Evolutionary conservation across 768 basidiomycete genomes (phyloP).

Genomic region (Paxillus ammoniavirescens): DNA sequence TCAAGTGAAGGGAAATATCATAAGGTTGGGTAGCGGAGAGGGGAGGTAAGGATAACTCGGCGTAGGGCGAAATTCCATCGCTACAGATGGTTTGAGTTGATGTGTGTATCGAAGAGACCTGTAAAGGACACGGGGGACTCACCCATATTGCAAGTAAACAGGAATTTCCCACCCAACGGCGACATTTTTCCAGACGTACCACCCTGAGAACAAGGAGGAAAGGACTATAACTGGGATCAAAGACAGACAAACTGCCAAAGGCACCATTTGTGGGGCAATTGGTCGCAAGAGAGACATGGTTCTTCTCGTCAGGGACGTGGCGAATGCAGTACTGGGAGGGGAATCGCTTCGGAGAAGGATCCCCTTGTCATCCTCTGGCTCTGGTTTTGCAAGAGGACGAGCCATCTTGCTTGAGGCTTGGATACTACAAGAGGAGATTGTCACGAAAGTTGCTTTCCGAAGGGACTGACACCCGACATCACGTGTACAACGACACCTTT

Average conservation of each 20-base stretch:
- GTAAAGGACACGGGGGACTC: conserved; percentile 21
- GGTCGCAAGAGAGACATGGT: conserved; percentile 42
- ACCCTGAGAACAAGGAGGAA: conserved; percentile 66
- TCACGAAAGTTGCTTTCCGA: no score
- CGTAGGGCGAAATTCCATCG: conserved; percentile 64
- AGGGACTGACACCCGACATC: no score
- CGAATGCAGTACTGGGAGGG: conserved; percentile 17
- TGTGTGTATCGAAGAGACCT: not conserved
- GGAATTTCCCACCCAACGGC: conserved; percentile 70
- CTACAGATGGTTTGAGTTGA: conserved; percentile 35
- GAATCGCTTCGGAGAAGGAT: conserved; percentile 4
- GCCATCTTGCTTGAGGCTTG: conserved; percentile 12
- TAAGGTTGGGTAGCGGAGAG: conserved; percentile 68
- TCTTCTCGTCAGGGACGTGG: conserved; percentile 17
- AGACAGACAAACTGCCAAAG: conserved; percentile 56
- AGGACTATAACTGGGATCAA: conserved; percentile 61
- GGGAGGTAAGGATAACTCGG: conserved; percentile 47
- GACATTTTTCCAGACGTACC: conserved; percentile 69
- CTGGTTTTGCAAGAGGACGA: conserved; percentile 19
- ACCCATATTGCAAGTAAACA: conserved; percentile 82
- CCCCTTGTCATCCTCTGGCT: conserved; percentile 12
- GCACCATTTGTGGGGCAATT: conserved; percentile 62
- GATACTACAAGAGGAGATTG: no score
- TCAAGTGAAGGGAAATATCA: conserved; percentile 65
- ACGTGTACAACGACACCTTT: no score